Evolutionary conservation across 495 filamentous ascomycete genomes (phyloP).

Genomic region (Ascobolus immersus): DNA sequence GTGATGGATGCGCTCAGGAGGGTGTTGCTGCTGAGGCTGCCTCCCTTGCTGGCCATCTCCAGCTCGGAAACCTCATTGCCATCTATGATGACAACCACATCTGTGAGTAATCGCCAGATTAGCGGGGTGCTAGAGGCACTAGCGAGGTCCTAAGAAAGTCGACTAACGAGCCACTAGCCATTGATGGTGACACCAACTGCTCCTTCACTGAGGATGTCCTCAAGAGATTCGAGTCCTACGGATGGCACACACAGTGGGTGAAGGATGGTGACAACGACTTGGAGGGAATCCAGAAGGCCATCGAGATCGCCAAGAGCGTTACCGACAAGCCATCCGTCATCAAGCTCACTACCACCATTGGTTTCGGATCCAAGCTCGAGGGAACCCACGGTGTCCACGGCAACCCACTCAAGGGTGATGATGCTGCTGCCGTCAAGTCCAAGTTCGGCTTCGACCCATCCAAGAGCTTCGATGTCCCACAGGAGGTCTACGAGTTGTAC

Average conservation of each 20-base stretch:
- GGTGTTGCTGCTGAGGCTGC: constrained; percentile 85
- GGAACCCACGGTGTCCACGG: constrained; percentile 92
- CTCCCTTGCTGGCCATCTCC: constrained; percentile 79
- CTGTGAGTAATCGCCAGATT: constrained; percentile 22
- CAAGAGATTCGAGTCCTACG: constrained; percentile 90
- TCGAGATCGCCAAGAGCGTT: constrained; percentile 59
- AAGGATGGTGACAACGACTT: constrained; percentile 79
- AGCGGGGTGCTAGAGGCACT: no score
- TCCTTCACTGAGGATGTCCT: constrained; percentile 94
- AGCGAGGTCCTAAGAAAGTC: not conserved
- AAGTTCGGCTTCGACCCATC: constrained; percentile 92
- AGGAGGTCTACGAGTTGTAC: constrained; percentile 84
- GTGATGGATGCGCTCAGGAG: constrained; percentile 97
- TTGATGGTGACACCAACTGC: constrained; percentile 77
- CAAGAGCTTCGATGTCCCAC: constrained; percentile 77
- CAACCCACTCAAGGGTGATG: constrained; percentile 76
- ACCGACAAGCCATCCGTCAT: constrained; percentile 93
- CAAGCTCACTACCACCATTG: constrained; percentile 93
- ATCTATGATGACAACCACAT: constrained; percentile 99
- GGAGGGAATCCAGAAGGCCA: constrained; percentile 63
- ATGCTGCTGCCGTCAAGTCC: constrained; percentile 70
- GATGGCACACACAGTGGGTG: constrained; percentile 80
- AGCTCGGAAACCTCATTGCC: constrained; percentile 88
- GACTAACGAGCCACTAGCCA: constrained; percentile 10
- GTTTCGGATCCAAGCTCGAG: constrained; percentile 79